phyloP scores from a whole-genome alignment of 352 stramenopile genomes.

The Pythium phragmitis region DNA sequence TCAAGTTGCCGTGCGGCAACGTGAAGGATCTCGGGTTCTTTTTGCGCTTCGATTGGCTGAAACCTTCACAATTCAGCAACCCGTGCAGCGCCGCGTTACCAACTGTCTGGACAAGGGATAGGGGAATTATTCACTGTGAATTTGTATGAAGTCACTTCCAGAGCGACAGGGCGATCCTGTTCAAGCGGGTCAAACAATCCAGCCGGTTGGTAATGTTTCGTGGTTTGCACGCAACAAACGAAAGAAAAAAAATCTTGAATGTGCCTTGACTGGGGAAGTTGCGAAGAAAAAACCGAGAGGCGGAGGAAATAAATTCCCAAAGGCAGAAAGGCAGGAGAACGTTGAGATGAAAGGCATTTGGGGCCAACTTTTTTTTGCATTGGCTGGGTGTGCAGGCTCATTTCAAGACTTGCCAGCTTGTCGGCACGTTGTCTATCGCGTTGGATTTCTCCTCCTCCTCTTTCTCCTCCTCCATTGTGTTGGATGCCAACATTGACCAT shows the following conservation, averaged over 20 bases:
- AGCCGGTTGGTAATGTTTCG: constrained; percentile 19
- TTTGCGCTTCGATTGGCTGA: constrained; percentile 23
- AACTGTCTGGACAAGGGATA: constrained; percentile 23
- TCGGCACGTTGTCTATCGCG: constrained; percentile 3
- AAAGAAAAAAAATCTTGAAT: not conserved
- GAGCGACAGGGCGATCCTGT: constrained; percentile 23
- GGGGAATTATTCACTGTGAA: constrained; percentile 1
- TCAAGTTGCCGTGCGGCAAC: not conserved
- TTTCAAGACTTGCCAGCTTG: constrained; percentile 25
- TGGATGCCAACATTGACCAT: constrained; percentile 16
- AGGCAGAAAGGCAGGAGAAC: constrained; percentile 13
- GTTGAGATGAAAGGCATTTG: constrained; percentile 6
- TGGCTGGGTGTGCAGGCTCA: constrained; percentile 4
- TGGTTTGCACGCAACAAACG: constrained; percentile 4
- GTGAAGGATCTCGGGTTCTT: constrained; percentile 19
- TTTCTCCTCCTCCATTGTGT: not conserved
- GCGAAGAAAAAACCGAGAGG: constrained; percentile 6
- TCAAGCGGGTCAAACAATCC: constrained; percentile 19
- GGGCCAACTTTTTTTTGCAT: constrained; percentile 12
- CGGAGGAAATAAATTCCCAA: constrained; percentile 17
- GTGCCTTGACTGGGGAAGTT: not conserved
- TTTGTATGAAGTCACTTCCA: constrained; percentile 26
- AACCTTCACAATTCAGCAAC: constrained; percentile 12
- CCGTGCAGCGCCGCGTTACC: not conserved
- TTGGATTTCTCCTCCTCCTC: not conserved